A percentile compares a stretch with the other conserved stretches of the same genome.
Evolutionary conservation across 306 rosid genomes (phyloP).

Genomic region (Spatholobus suberectus): DNA sequence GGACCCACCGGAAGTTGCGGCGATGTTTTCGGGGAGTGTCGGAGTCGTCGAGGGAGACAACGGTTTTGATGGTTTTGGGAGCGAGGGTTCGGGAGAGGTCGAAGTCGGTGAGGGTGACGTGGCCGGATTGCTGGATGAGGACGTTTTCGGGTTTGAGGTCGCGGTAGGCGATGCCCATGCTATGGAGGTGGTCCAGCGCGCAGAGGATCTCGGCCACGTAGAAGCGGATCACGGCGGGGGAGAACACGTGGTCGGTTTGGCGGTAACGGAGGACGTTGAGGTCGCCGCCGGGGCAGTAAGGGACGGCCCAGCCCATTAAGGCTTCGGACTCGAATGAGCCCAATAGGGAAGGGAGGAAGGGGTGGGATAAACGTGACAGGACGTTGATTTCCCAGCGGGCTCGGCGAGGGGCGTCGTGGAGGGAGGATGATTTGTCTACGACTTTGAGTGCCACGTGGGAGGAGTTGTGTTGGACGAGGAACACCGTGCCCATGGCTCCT

Average conservation of each 20-base stretch:
- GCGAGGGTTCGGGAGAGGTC: conserved; percentile 78
- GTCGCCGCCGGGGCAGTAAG: conserved; percentile 94
- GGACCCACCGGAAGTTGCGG: conserved; percentile 58
- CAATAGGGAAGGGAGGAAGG: conserved; percentile 69
- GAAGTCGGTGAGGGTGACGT: conserved; percentile 93
- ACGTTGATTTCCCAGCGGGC: conserved; percentile 88
- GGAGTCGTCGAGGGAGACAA: neutral
- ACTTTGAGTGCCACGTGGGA: conserved; percentile 73
- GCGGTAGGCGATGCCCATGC: conserved; percentile 80
- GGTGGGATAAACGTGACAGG: conserved; percentile 64
- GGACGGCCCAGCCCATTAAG: conserved; percentile 81
- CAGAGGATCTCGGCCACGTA: conserved; percentile 86
- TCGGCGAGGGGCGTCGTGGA: conserved; percentile 65
- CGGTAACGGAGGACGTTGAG: conserved; percentile 86
- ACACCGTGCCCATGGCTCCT: conserved; percentile 93
- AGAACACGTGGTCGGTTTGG: conserved; percentile 78
- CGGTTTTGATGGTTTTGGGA: conserved; percentile 40
- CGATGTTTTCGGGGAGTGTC: conserved; percentile 36
- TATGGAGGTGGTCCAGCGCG: conserved; percentile 80
- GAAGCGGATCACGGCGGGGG: conserved; percentile 78
- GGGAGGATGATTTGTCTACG: conserved; percentile 59
- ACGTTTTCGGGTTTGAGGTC: conserved; percentile 97
- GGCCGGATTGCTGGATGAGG: conserved; percentile 86
- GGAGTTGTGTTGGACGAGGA: conserved; percentile 52
- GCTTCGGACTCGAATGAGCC: conserved; percentile 61